Evolutionary conservation across 2,329 filamentous ascomycete species (phyloP), one percentile per base, ranked within the genome.

Genomic region (Trichoderma endophyticum): DNA sequence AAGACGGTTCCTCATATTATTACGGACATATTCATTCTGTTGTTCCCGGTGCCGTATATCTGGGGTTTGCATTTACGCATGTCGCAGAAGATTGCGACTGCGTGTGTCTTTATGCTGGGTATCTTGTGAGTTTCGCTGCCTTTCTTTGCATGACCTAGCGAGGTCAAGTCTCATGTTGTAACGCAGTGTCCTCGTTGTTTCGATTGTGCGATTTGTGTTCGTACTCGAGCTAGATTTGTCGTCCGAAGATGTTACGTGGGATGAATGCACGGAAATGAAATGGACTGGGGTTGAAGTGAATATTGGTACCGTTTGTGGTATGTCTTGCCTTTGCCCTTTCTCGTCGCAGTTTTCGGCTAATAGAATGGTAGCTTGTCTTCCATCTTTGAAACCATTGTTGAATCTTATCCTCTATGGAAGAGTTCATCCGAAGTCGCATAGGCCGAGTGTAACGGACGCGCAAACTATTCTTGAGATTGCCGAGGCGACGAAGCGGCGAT

Each of bases 221-320:
- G 70, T 77, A 9, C 57, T 75, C 4, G 21, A 65, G 3, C 70
- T 70, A 5, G 63, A 78, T 18, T 61, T 78, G 6, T 24, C 39
- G 7, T 70, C 71, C 32, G 68, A 60, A 0, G 78, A 79, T 57
- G 74, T 78, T 30, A 79, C 76, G 7, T 78, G 77, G 77, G 75
- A 77, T 32, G 34, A 70, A 51, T 70, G 67, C 21, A 21, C 39
- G 14, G 67, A 70, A 9, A 70, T 70, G 67, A 61, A 12, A 30
- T 77, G 75, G 76, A 75, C 75, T 6, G 74, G 76, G 2, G 60
- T 76, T n/a, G 77, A 79, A 57, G 72, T 43, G 8, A 75, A 77
- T 30, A 62, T 75, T 7, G 75, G 72, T 32, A 76, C 79, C 8
- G 70, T 78, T 6, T 78, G 76, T 32, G 77, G 76, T 76, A 72